These are phyloP conservation scores for Penicillium occitanis DNA, from an alignment of 2,329 filamentous ascomycete genomes.

Conservation along the genomic window DNA sequence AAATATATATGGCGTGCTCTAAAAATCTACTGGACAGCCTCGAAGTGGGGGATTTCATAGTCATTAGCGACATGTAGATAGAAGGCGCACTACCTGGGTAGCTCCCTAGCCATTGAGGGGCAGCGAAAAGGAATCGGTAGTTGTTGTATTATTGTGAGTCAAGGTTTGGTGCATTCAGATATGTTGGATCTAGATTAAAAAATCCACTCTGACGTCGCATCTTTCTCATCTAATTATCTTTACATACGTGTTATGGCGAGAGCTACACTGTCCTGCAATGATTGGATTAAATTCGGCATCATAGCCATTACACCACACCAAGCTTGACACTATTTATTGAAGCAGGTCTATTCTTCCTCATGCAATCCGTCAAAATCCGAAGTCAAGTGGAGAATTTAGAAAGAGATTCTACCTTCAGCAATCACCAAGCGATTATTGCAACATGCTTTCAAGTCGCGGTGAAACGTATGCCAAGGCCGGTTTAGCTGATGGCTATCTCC, in stretches of 20 bases:
- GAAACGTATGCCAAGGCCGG: constrained; percentile 10
- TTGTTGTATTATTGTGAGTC: not conserved
- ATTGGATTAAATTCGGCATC: not conserved
- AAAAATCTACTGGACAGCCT: not conserved
- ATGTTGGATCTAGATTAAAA: not conserved
- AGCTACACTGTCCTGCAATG: not conserved
- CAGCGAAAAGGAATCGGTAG: no score
- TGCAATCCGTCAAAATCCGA: not conserved
- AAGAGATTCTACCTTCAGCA: not conserved
- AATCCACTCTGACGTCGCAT: not conserved
- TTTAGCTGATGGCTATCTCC: constrained; percentile 31
- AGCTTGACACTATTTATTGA: not conserved
- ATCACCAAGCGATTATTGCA: not conserved
- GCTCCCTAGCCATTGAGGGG: not conserved
- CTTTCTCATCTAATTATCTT: not conserved
- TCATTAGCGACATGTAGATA: not conserved
- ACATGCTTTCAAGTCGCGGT: constrained; percentile 18
- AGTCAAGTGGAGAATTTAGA: not conserved
- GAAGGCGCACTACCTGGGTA: not conserved
- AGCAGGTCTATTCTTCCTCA: not conserved
- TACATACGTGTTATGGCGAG: no score
- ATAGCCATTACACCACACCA: not conserved
- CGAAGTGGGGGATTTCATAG: not conserved
- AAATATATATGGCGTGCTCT: not conserved
- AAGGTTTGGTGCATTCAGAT: not conserved